Conservation (phyloP, 441 rosid genomes). For the Gossypium gossypioides region DNA sequence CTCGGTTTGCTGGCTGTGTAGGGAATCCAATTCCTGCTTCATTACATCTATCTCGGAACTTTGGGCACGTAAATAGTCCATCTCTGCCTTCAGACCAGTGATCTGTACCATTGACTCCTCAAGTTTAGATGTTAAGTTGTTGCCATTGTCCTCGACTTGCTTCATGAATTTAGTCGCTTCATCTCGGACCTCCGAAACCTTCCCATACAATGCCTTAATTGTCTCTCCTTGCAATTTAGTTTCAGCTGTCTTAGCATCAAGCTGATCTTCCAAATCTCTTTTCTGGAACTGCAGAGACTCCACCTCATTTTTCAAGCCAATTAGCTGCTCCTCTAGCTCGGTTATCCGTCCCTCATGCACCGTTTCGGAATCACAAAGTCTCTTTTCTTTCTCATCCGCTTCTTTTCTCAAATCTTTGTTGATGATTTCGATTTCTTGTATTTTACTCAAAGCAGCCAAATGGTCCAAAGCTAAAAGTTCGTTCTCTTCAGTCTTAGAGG, state of each 20-base stretch:
- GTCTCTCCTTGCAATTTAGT: constrained; percentile 32
- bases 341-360: constrained; percentile 27
- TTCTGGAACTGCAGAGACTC: constrained; percentile 24
- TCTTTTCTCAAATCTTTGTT: constrained; percentile 20
- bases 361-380: constrained; percentile 17
- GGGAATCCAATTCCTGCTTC: too few relatives aligned
- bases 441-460: constrained; percentile 14
- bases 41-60: constrained; percentile 1
- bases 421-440: constrained; percentile 19
- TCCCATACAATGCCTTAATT: constrained; percentile 29
- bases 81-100: constrained; percentile 36
- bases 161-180: constrained; percentile 34
- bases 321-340: constrained; percentile 45
- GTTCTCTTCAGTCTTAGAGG: constrained; percentile 17
- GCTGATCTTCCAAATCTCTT: constrained; percentile 33
- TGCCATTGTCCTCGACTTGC: constrained; percentile 40
- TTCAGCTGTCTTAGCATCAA: constrained; percentile 43
- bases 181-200: constrained; percentile 34
- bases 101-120: constrained; percentile 28
- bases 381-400: constrained; percentile 29
- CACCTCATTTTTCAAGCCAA: constrained; percentile 34
- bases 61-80: constrained; percentile 30
- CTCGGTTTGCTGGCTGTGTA: constrained; percentile 10
- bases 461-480: constrained; percentile 24
- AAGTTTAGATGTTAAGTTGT: constrained; percentile 29